These are phyloP conservation scores for Cryptococcus neoformans DNA, from an alignment of 1,284 basidiomycete species.

Conservation along the genomic window DNA sequence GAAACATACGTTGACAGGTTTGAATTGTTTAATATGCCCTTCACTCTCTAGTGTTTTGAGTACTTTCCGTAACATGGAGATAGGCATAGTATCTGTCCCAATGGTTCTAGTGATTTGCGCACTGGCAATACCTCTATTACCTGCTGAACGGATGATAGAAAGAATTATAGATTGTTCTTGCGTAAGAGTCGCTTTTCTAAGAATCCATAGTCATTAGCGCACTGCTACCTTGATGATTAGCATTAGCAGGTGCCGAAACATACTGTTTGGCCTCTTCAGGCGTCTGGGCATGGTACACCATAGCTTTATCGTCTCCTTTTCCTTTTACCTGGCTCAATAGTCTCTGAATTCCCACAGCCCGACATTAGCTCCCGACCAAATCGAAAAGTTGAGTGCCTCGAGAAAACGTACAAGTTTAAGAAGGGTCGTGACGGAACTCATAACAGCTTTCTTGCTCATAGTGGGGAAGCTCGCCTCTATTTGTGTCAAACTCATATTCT, in stretches of 20 bases:
- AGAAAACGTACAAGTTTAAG: slow-evolving; percentile 11
- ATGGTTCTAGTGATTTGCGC: slow-evolving; percentile 21
- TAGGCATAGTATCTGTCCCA: slow-evolving; percentile 31
- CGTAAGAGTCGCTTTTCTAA: slow-evolving; percentile 33
- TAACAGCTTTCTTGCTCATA: slow-evolving; percentile 25
- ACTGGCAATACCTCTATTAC: slow-evolving; percentile 19
- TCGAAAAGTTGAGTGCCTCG: background rate
- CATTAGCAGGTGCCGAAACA: background rate
- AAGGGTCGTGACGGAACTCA: background rate
- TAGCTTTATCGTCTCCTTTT: slow-evolving; percentile 19
- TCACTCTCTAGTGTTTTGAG: slow-evolving; percentile 38
- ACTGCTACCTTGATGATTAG: background rate
- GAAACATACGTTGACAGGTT: slow-evolving; percentile 42
- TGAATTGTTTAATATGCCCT: slow-evolving; percentile 43
- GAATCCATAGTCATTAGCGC: background rate
- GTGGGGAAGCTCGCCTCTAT: slow-evolving; percentile 30
- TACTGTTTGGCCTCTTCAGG: slow-evolving; percentile 37
- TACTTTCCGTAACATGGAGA: slow-evolving; percentile 32
- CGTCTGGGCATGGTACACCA: slow-evolving; percentile 29
- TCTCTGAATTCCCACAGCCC: slow-evolving; percentile 4
- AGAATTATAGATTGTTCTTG: slow-evolving; percentile 37
- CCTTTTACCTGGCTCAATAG: slow-evolving; percentile 19
- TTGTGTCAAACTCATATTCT: slow-evolving; percentile 30
- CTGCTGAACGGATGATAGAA: slow-evolving; percentile 17
- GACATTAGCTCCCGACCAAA: background rate